A percentile compares a stretch with the other conserved stretches of the same genome.
These are phyloP conservation scores for Apiospora sp. DNA, from an alignment of 2,329 filamentous ascomycete genomes.

Conservation along the genomic window DNA sequence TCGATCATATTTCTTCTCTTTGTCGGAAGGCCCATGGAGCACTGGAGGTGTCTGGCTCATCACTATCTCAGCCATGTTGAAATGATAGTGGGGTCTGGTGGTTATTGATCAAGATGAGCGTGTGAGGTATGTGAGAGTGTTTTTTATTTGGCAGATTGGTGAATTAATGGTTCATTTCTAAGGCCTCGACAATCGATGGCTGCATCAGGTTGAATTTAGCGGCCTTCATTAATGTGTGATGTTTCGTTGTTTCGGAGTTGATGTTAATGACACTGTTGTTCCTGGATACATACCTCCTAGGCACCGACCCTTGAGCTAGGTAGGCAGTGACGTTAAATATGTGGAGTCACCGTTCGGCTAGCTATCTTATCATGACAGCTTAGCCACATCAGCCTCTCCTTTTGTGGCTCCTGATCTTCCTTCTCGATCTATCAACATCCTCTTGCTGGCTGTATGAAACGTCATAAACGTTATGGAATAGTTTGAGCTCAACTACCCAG, in stretches of 20 bases:
- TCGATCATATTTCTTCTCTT: conserved; percentile 86
- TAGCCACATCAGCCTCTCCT: conserved; percentile 10
- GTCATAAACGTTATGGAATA: too few relatives aligned
- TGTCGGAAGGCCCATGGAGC: conserved; percentile 63
- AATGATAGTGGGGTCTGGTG: not conserved
- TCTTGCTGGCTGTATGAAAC: too few relatives aligned
- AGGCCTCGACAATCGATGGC: not conserved
- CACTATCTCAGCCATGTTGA: conserved; percentile 54
- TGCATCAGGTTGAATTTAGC: not conserved
- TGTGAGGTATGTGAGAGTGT: not conserved
- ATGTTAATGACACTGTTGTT: not conserved
- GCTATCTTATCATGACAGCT: conserved; percentile 7
- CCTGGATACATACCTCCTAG: not conserved
- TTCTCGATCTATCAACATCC: too few relatives aligned
- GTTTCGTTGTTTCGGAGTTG: not conserved
- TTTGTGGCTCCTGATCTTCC: not conserved
- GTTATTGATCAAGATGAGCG: not conserved
- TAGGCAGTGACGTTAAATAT: not conserved
- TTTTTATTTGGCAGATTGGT: not conserved
- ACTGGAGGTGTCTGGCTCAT: conserved; percentile 55
- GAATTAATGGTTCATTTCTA: not conserved
- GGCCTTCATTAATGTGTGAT: not conserved
- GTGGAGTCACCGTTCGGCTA: conserved; percentile 8
- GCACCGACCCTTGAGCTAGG: not conserved
- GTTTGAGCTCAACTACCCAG: too few relatives aligned